Percentiles rank a stretch among this genome's conserved stretches.
Conservation (phyloP, 495 filamentous ascomycete species). For the Penicillium silybi region DNA sequence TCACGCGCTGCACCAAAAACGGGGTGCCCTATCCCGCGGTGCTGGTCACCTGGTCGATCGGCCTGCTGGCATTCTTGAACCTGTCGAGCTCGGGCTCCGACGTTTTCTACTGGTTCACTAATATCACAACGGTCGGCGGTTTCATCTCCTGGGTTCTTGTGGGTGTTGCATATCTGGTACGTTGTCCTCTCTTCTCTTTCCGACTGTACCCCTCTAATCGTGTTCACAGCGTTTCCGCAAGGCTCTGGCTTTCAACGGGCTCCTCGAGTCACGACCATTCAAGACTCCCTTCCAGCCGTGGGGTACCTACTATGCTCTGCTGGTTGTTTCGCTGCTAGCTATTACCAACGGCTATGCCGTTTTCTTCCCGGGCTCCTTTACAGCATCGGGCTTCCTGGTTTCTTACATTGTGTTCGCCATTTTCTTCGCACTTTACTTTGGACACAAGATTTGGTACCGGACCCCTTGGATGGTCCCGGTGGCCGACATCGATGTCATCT, state of each 20-base stretch:
- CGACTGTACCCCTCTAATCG: background rate
- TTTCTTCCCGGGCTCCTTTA: slow-evolving; percentile 52
- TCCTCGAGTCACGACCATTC: slow-evolving; percentile 50
- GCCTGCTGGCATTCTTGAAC: slow-evolving; percentile 49
- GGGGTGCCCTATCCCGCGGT: slow-evolving; percentile 52
- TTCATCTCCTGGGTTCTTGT: slow-evolving; percentile 55
- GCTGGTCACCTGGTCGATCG: slow-evolving; percentile 41
- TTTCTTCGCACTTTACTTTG: slow-evolving; percentile 64
- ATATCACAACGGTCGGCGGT: slow-evolving; percentile 58
- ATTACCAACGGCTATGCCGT: slow-evolving; percentile 62
- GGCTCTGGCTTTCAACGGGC: slow-evolving; percentile 35
- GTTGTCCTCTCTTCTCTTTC: background rate
- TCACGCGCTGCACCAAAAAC: slow-evolving; percentile 33
- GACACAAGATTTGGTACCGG: slow-evolving; percentile 30
- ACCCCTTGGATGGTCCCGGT: slow-evolving; percentile 51
- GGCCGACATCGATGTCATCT: slow-evolving; percentile 29
- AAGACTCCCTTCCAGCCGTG: slow-evolving; percentile 52
- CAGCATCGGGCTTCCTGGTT: slow-evolving; percentile 47
- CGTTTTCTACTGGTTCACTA: slow-evolving; percentile 58
- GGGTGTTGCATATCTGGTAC: slow-evolving; percentile 30
- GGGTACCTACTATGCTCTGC: slow-evolving; percentile 50
- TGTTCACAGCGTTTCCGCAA: slow-evolving; percentile 40
- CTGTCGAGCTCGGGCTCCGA: slow-evolving; percentile 31
- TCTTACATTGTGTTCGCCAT: slow-evolving; percentile 52
- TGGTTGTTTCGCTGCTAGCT: slow-evolving; percentile 53